Base-by-base conservation (phyloP, 139 green algal species). In the Edaphochlamys debaryana region DNA sequence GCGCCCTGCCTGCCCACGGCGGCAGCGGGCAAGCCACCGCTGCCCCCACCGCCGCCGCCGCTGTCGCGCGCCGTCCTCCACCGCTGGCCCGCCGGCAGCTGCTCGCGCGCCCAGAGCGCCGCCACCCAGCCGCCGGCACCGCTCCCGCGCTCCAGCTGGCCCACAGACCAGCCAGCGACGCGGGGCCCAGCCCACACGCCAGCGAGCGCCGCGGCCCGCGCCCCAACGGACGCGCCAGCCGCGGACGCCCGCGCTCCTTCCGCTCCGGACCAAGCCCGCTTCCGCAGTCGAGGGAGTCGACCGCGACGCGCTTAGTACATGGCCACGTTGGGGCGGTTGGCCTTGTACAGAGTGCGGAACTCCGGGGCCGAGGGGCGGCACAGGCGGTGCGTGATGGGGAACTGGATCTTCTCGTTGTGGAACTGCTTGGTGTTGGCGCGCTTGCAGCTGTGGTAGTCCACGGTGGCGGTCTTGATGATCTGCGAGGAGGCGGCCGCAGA, bases 381-480 rank as follows among this genome's bases (percentile, higher is more conserved):
- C 62, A 89, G 54, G 79, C 87, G 96, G 86, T 86, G 89, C 23
- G 94, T 94, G 66, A 98, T 69, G 62, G 96, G 96, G 95, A 99
- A 99, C 80, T 90, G 92, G 90, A 98, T 98, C 89, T 98, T 97
- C 83, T 92, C 93, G 90, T 98, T 92, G 74, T 98, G 94, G 95
- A 99, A 99, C 95, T 99, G 87, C 84, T 87, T 68, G n/a, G 85
- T 94, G 91, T 96, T 96, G 85, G 91, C 91, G 67, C 97, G 95
- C 93, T 98, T 98, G 94, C 91, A 96, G 60, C 94, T 83, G 36
- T 90, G 67, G 38, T 94, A 90, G 27, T 90, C 85, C 50, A 99
- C 91, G 27, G 89, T 94, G 32, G 94, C 95, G 32, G 96, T 99
- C 95, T 99, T 99, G 91, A 99, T 99, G 91, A 99, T 99, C 91